These are phyloP conservation scores for Pseudogymnoascus sp. DNA, from an alignment of 2,329 filamentous ascomycete genomes.

Conservation along the genomic window DNA sequence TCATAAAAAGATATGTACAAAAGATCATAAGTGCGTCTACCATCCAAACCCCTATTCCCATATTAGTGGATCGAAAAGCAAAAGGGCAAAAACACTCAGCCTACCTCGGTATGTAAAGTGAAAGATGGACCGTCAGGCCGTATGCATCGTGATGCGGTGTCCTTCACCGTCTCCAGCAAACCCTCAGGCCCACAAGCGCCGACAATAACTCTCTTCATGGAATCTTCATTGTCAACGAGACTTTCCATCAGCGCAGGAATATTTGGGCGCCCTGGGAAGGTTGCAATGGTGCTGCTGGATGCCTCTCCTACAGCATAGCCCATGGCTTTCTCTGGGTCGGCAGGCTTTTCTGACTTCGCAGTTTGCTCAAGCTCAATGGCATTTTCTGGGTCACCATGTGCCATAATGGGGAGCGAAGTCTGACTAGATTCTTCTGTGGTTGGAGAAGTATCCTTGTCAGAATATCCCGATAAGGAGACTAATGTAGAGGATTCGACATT, in stretches of 20 bases:
- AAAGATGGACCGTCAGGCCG: constrained; percentile 39
- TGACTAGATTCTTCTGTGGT: neutral
- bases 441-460: neutral
- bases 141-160: constrained; percentile 40
- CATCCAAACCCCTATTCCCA: neutral
- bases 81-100: neutral
- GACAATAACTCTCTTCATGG: constrained; percentile 37
- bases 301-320: constrained; percentile 10
- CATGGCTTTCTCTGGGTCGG: neutral
- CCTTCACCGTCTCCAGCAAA: constrained; percentile 39
- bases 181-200: constrained; percentile 43
- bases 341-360: neutral
- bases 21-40: neutral
- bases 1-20: neutral
- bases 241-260: constrained; percentile 33
- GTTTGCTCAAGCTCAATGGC: neutral
- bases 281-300: neutral
- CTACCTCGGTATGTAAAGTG: constrained; percentile 42
- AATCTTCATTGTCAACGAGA: constrained; percentile 30
- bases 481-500: neutral
- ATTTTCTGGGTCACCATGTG: neutral
- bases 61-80: neutral
- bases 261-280: constrained; percentile 36
- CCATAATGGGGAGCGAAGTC: neutral
- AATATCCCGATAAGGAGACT: neutral